phyloP scores from a whole-genome alignment of 2,329 filamentous ascomycete genomes.

The Diaporthe sp. region DNA sequence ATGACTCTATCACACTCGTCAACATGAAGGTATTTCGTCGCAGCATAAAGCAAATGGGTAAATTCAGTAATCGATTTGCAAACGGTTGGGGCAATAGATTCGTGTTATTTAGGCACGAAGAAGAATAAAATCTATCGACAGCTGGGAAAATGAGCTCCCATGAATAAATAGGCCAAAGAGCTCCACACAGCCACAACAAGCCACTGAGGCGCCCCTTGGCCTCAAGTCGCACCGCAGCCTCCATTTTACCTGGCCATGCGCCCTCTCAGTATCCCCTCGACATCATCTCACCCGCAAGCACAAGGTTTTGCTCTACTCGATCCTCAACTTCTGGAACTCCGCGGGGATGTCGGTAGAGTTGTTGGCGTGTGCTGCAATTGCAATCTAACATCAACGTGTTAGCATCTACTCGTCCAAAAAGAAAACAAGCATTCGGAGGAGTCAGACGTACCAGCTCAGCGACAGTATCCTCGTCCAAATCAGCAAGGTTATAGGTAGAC shows the following conservation, averaged over 20 bases:
- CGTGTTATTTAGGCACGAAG: neutral
- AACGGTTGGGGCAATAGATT: neutral
- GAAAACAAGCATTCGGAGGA: no score
- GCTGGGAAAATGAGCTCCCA: neutral
- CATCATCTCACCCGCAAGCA: no score
- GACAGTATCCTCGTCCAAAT: conserved; percentile 5
- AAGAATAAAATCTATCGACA: neutral
- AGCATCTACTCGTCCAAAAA: neutral
- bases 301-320: neutral
- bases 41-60: no score
- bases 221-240: neutral
- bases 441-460: neutral
- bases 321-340: neutral
- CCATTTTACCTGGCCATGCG: no score
- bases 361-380: neutral
- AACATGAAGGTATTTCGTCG: no score
- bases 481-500: neutral
- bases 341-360: neutral
- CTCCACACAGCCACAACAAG: neutral
- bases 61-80: no score
- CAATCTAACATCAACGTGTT: neutral
- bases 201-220: neutral
- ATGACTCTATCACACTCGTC: no score
- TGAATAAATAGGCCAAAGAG: neutral
- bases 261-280: no score